phyloP scores from a whole-genome alignment of 2,329 filamentous ascomycete genomes.

The Gyromitra esculenta region DNA sequence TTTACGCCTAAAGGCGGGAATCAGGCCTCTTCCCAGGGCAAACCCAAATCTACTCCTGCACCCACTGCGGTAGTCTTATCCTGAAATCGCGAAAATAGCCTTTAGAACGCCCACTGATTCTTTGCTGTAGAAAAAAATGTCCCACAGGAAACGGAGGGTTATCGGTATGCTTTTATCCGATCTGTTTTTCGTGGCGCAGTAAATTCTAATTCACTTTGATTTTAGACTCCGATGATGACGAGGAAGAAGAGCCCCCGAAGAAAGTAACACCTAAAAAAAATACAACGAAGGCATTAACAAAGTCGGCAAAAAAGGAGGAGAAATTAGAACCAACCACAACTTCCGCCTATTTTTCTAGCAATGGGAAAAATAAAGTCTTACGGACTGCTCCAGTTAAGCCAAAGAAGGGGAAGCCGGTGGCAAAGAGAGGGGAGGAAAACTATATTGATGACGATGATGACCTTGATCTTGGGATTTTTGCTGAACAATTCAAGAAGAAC shows the following conservation, averaged over 20 bases:
- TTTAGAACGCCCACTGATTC: constrained; percentile 15
- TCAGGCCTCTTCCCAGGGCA: constrained; percentile 60
- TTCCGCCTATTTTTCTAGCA: constrained; percentile 68
- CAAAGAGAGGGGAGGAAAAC: constrained; percentile 67
- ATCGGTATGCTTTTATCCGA: constrained; percentile 46
- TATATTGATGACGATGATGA: constrained; percentile 74
- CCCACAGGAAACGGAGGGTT: constrained; percentile 52
- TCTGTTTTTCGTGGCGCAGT: not conserved
- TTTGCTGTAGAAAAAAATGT: constrained; percentile 47
- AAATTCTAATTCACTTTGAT: constrained; percentile 43
- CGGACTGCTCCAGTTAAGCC: constrained; percentile 62
- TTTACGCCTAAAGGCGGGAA: constrained; percentile 78
- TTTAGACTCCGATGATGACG: constrained; percentile 60
- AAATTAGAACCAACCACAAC: constrained; percentile 59
- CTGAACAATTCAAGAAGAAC: constrained; percentile 74
- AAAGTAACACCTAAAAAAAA: constrained; percentile 62
- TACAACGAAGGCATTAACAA: constrained; percentile 51
- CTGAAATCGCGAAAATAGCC: not conserved
- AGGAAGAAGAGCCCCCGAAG: constrained; percentile 61
- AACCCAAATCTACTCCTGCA: constrained; percentile 60
- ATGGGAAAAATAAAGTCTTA: constrained; percentile 67
- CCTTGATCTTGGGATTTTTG: constrained; percentile 85
- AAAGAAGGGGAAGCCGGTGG: constrained; percentile 59
- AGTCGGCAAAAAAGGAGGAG: constrained; percentile 62
- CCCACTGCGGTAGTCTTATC: constrained; percentile 47